Conservation (phyloP, 768 basidiomycete species). For the Termitomyces sp. region DNA sequence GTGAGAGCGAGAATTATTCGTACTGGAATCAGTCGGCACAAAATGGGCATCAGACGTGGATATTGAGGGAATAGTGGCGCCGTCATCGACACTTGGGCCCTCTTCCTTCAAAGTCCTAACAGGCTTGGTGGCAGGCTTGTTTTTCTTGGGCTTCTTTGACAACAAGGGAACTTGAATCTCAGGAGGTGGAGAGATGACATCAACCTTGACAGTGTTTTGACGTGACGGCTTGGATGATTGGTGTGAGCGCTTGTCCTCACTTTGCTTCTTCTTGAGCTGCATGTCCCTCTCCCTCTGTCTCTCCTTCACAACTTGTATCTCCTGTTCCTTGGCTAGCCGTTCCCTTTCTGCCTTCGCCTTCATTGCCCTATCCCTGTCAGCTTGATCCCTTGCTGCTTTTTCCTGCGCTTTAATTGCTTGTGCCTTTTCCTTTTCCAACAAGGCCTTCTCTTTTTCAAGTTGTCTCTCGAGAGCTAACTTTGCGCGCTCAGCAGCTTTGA, state of each 20-base stretch:
- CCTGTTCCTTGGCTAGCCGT: conserved; percentile 26
- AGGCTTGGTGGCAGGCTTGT: conserved; percentile 55
- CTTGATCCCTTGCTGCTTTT: conserved; percentile 25
- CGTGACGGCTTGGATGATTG: conserved; percentile 3
- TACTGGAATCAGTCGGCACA: conserved; percentile 39
- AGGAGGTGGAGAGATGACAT: conserved; percentile 18
- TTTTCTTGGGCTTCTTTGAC: conserved; percentile 83
- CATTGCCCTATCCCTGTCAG: conserved; percentile 29
- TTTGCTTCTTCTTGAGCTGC: conserved; percentile 18
- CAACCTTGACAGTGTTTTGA: conserved; percentile 10
- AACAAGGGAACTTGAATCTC: conserved; percentile 63
- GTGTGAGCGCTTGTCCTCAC: conserved; percentile 15
- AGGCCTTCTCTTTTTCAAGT: conserved; percentile 42
- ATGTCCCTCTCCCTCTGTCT: conserved; percentile 16
- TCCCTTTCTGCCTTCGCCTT: conserved; percentile 18
- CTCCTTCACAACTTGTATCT: conserved; percentile 18
- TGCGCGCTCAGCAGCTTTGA: conserved; percentile 49
- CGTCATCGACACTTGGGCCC: conserved; percentile 32
- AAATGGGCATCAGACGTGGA: conserved; percentile 43
- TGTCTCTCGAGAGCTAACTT: conserved; percentile 49
- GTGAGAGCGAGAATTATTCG: conserved; percentile 54
- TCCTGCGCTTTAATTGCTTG: conserved; percentile 28
- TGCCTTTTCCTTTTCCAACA: conserved; percentile 42
- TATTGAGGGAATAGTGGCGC: conserved; percentile 37
- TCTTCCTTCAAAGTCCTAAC: conserved; percentile 57